phyloP scores from a whole-genome alignment of 495 filamentous ascomycete species.

The Rhizodiscina lignyota region DNA sequence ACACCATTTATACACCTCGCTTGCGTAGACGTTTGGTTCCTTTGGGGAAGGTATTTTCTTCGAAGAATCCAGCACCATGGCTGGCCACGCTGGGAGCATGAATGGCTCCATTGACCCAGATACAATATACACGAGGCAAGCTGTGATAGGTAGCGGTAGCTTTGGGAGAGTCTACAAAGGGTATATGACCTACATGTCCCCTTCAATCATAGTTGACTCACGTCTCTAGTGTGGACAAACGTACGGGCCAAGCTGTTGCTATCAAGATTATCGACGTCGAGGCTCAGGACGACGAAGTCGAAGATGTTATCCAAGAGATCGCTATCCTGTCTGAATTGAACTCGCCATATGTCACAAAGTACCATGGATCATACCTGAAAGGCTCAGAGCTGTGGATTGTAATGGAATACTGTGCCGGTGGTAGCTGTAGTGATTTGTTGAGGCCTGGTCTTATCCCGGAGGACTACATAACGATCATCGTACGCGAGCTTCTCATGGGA shows the following conservation, averaged over 20 bases:
- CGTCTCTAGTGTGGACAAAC: conserved; percentile 55
- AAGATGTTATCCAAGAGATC: conserved; percentile 98
- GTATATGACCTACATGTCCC: conserved; percentile 31
- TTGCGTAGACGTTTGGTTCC: too few species aligned
- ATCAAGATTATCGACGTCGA: conserved; percentile 98
- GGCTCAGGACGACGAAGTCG: conserved; percentile 94
- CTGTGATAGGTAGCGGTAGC: conserved; percentile 81
- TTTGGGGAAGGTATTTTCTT: too few species aligned
- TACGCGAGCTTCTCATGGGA: conserved; percentile 75
- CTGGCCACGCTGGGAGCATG: too few species aligned
- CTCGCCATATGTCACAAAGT: conserved; percentile 89
- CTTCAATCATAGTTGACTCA: conserved; percentile 8
- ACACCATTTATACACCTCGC: too few species aligned
- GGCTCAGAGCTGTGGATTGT: conserved; percentile 96
- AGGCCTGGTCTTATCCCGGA: conserved; percentile 85
- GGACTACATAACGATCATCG: conserved; percentile 86
- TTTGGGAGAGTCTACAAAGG: conserved; percentile 95
- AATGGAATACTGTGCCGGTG: conserved; percentile 90
- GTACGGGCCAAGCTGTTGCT: conserved; percentile 70
- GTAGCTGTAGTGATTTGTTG: conserved; percentile 80
- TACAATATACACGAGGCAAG: conserved; percentile 80
- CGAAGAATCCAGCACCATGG: too few species aligned
- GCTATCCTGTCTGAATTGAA: conserved; percentile 86
- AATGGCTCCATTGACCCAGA: conserved; percentile 79
- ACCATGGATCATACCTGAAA: conserved; percentile 89